These are phyloP conservation scores for Russula foetens DNA, from an alignment of 768 basidiomycete genomes.

Conservation along the genomic window DNA sequence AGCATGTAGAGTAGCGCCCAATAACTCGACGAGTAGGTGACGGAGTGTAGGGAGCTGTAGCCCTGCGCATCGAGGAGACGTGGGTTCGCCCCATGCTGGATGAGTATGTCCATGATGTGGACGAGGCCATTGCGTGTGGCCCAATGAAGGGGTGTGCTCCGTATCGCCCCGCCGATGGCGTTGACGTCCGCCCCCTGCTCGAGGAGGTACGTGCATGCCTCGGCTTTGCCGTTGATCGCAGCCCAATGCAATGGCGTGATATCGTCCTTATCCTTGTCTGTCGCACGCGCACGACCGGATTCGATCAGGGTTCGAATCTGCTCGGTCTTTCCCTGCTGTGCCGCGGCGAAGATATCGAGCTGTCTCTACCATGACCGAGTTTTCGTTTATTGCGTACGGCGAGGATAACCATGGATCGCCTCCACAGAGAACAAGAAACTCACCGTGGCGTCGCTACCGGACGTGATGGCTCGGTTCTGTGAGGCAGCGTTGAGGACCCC, in stretches of 20 bases:
- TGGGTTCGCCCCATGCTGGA: slow-evolving; percentile 85
- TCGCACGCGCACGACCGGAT: slow-evolving; percentile 57
- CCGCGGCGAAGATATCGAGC: slow-evolving; percentile 70
- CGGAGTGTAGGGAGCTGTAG: slow-evolving; percentile 89
- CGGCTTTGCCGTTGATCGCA: slow-evolving; percentile 84
- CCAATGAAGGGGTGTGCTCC: slow-evolving; percentile 95
- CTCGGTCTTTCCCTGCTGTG: slow-evolving; percentile 75
- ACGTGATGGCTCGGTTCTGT: neutral
- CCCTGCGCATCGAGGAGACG: slow-evolving; percentile 85
- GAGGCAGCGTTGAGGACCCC: neutral
- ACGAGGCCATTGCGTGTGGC: slow-evolving; percentile 95
- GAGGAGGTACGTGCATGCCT: slow-evolving; percentile 74
- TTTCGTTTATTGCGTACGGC: no score
- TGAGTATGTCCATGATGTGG: slow-evolving; percentile 85
- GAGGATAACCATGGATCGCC: neutral
- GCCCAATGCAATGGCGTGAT: slow-evolving; percentile 97
- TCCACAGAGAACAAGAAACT: neutral
- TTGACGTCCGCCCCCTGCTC: slow-evolving; percentile 95
- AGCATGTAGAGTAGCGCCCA: slow-evolving; percentile 89
- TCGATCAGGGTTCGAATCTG: slow-evolving; percentile 56
- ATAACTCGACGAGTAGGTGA: slow-evolving; percentile 85
- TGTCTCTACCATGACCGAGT: slow-evolving; percentile 23
- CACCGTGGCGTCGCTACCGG: neutral
- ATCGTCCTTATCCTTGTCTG: slow-evolving; percentile 80
- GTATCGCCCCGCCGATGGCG: slow-evolving; percentile 82